A percentile compares a stretch with the other conserved stretches of the same genome.
Conservation (phyloP, 2,329 filamentous ascomycete genomes). For the Paraconiothyrium brasiliense region DNA sequence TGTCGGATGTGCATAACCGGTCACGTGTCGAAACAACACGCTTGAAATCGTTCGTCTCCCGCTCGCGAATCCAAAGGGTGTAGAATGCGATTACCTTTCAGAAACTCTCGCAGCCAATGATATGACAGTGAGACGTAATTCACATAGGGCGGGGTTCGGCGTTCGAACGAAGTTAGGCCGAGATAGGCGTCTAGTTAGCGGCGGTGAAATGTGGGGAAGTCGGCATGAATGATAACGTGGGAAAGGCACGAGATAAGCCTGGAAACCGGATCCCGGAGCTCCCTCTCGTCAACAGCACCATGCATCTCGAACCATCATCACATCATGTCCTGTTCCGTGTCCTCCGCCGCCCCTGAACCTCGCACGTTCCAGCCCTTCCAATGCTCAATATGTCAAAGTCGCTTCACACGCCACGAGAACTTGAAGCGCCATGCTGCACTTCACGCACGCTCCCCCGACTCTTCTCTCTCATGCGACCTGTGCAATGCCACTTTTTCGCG, state of each 20-base stretch:
- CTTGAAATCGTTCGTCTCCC: too few relatives aligned
- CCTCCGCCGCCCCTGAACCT: conserved; percentile 5
- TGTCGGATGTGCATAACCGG: background rate
- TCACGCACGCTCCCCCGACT: conserved; percentile 23
- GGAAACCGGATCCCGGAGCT: conserved; percentile 2
- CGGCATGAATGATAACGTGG: conserved; percentile 1
- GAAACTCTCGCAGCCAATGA: background rate
- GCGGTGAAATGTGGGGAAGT: conserved; percentile 5
- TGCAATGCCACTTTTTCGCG: conserved; percentile 31
- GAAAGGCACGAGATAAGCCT: conserved; percentile 3
- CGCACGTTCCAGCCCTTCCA: conserved; percentile 29
- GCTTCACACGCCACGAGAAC: conserved; percentile 35
- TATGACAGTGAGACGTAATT: background rate
- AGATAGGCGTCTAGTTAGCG: conserved; percentile 3
- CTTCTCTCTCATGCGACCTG: conserved; percentile 26
- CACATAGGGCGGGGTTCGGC: background rate
- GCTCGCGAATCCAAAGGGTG: background rate
- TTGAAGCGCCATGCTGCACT: conserved; percentile 32
- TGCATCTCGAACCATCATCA: conserved; percentile 8
- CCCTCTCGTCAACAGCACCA: background rate
- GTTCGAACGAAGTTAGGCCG: background rate
- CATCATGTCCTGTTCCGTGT: conserved; percentile 12
- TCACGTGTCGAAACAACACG: background rate
- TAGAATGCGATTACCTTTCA: background rate
- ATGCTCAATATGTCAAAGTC: conserved; percentile 29